Evolutionary conservation across 495 filamentous ascomycete species (phyloP).

Genomic region (Tuber aestivum): DNA sequence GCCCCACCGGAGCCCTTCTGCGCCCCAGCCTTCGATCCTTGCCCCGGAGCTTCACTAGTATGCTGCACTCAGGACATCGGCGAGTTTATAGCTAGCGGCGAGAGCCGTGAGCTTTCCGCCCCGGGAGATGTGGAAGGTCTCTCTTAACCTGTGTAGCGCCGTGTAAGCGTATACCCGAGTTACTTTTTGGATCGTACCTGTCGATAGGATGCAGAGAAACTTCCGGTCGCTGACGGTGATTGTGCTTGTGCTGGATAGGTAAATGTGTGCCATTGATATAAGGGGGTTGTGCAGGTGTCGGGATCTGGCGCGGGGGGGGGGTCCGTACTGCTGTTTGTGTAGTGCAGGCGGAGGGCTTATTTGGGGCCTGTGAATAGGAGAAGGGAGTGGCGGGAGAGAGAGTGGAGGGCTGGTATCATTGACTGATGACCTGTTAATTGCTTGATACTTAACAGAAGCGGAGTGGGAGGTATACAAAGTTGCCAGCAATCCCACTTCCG

Average conservation of each 20-base stretch:
- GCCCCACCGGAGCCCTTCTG: conserved; percentile 86
- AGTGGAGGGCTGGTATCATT: conserved; percentile 74
- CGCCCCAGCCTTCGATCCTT: conserved; percentile 70
- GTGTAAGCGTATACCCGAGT: conserved; percentile 71
- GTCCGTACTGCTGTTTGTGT: conserved; percentile 75
- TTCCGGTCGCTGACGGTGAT: conserved; percentile 78
- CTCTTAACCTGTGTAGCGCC: conserved; percentile 54
- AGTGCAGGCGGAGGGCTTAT: conserved; percentile 78
- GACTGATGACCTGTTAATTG: conserved; percentile 48
- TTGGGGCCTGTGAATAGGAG: conserved; percentile 76
- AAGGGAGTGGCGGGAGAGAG: no score
- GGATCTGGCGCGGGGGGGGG: conserved; percentile 81
- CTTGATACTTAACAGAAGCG: no score
- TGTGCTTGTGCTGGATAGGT: conserved; percentile 58
- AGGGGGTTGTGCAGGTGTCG: conserved; percentile 77
- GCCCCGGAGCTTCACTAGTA: conserved; percentile 82
- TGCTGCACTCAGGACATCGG: conserved; percentile 79
- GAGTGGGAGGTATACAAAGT: conserved; percentile 50
- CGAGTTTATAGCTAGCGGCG: conserved; percentile 68
- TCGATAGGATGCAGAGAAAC: conserved; percentile 80
- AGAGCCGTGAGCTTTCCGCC: conserved; percentile 77
- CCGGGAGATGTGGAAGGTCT: no score
- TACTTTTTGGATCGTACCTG: conserved; percentile 72
- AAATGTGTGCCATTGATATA: conserved; percentile 73
- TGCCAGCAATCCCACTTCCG: conserved; percentile 49